Percentiles rank a stretch among this genome's conserved stretches.
Evolutionary conservation across 2,329 filamentous ascomycete genomes (phyloP).

Genomic region (Exophiala phaeomuriformis): DNA sequence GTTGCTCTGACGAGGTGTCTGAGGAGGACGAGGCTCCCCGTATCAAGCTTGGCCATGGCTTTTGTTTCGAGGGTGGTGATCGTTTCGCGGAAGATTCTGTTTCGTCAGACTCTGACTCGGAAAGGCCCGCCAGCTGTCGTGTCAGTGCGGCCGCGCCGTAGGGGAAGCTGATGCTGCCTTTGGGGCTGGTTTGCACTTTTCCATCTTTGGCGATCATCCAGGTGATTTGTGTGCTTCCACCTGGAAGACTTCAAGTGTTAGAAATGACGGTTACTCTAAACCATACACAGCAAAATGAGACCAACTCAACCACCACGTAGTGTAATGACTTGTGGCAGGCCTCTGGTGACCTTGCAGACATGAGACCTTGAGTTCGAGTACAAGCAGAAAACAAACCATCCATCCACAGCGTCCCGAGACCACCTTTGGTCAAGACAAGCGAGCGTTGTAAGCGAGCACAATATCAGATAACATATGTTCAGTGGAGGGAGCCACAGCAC

Average conservation of each 20-base stretch:
- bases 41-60: not conserved
- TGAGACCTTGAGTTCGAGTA: too few relatives aligned
- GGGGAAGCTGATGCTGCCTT: constrained; percentile 58
- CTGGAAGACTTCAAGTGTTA: constrained; percentile 1
- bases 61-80: not conserved
- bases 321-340: too few relatives aligned
- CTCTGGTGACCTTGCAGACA: too few relatives aligned
- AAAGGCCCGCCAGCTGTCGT: constrained; percentile 44
- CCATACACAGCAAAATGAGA: too few relatives aligned
- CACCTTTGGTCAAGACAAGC: too few relatives aligned
- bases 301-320: too few relatives aligned
- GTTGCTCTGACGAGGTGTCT: constrained; percentile 13
- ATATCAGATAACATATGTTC: too few relatives aligned
- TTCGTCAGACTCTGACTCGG: not conserved
- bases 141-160: constrained; percentile 63
- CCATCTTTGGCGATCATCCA: constrained; percentile 54
- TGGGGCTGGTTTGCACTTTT: constrained; percentile 44
- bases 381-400: too few relatives aligned
- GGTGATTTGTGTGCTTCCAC: constrained; percentile 52
- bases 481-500: not conserved
- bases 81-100: not conserved
- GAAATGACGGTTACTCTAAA: not conserved
- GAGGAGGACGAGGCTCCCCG: too few relatives aligned
- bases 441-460: too few relatives aligned
- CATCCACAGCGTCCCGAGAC: too few relatives aligned